A percentile compares a stretch with the other conserved stretches of the same genome.
Conservation (phyloP, 306 rosid species). For the Hippophae tibetana region DNA sequence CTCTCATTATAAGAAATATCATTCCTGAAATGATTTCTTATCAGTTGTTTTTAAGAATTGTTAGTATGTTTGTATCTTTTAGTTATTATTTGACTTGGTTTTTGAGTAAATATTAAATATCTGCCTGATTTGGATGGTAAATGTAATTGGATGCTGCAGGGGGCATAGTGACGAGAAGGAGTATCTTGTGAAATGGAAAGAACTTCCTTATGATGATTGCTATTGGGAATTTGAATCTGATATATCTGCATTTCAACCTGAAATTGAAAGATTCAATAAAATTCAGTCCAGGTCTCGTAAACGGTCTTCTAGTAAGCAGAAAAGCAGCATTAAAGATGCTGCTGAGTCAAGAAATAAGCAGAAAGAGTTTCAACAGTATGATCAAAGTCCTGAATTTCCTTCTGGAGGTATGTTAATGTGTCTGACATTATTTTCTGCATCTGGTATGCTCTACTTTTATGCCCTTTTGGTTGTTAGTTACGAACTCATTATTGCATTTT, state of each 20-base stretch:
- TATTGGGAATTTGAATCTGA: slow-evolving; percentile 88
- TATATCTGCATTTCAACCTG: slow-evolving; percentile 87
- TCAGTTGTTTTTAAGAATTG: no score
- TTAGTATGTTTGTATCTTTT: no score
- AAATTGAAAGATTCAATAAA: slow-evolving; percentile 73
- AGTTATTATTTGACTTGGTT: no score
- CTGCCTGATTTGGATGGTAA: slow-evolving; percentile 16
- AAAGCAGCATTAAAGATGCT: slow-evolving; percentile 41
- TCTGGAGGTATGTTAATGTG: slow-evolving; percentile 48
- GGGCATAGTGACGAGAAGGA: slow-evolving; percentile 64
- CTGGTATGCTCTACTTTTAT: slow-evolving; percentile 13
- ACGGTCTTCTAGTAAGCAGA: slow-evolving; percentile 50
- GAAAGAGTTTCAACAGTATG: slow-evolving; percentile 90
- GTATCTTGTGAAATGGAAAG: slow-evolving; percentile 93
- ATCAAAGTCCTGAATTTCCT: slow-evolving; percentile 76
- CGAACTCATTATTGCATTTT: slow-evolving; percentile 13
- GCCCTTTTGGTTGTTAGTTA: neutral
- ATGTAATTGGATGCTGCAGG: slow-evolving; percentile 38
- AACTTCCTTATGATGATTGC: slow-evolving; percentile 90
- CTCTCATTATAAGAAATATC: no score
- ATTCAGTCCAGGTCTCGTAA: slow-evolving; percentile 61
- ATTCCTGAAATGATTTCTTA: no score
- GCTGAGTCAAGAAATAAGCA: slow-evolving; percentile 53
- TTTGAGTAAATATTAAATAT: neutral
- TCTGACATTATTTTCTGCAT: slow-evolving; percentile 11